Evolutionary conservation across 2,329 filamentous ascomycete species (phyloP).

Genomic region (Annulohypoxylon truncatum): DNA sequence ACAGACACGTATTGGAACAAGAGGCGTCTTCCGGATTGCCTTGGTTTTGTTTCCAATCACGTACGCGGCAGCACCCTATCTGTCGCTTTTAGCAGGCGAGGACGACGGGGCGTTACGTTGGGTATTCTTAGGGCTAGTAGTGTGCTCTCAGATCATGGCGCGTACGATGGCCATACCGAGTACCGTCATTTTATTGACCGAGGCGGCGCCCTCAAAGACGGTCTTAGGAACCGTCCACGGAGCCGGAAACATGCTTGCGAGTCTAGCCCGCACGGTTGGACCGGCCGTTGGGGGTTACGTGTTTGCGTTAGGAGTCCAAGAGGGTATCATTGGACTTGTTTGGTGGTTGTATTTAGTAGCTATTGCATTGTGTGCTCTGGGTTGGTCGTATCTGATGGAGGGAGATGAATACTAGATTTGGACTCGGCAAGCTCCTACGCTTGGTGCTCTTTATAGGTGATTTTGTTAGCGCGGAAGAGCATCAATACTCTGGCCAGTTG

Average conservation of each 20-base stretch:
- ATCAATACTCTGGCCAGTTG: not conserved
- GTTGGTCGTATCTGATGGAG: conserved; percentile 47
- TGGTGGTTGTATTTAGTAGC: conserved; percentile 49
- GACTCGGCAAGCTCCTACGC: not conserved
- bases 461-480: not conserved
- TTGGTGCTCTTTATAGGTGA: not conserved
- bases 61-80: conserved; percentile 69
- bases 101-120: conserved; percentile 54
- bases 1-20: conserved; percentile 68
- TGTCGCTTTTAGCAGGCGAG: conserved; percentile 64
- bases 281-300: conserved; percentile 48
- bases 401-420: conserved; percentile 12
- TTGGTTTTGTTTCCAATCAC: conserved; percentile 69
- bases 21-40: conserved; percentile 67
- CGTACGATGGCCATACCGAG: conserved; percentile 65
- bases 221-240: conserved; percentile 55
- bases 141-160: conserved; percentile 70
- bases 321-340: conserved; percentile 46
- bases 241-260: conserved; percentile 48
- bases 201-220: conserved; percentile 51
- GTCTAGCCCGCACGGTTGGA: conserved; percentile 45
- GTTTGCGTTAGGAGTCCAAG: conserved; percentile 45
- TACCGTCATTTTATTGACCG: conserved; percentile 55
- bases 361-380: conserved; percentile 45
- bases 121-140: conserved; percentile 65